A percentile compares a stretch with the other conserved stretches of the same genome.
phyloP scores from a whole-genome alignment of 1,284 basidiomycete genomes.

The Mycena sp. region DNA sequence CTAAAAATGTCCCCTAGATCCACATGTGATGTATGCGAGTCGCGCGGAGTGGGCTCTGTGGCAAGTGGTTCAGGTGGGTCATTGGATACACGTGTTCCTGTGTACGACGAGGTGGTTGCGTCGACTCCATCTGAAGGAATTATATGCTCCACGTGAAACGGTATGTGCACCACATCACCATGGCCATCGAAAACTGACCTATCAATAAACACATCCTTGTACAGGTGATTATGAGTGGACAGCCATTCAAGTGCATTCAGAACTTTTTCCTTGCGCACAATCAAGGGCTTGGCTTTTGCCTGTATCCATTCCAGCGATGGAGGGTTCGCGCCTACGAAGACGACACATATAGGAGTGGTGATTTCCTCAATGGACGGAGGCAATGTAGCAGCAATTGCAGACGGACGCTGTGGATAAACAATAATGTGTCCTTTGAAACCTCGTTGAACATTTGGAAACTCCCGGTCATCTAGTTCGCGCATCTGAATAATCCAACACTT shows the following conservation, averaged over 20 bases:
- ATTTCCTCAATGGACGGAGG: constrained; percentile 44
- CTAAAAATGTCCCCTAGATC: too few relatives aligned
- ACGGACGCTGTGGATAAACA: constrained; percentile 45
- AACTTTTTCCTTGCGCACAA: constrained; percentile 40
- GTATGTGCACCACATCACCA: constrained; percentile 12
- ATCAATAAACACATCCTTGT: constrained; percentile 41
- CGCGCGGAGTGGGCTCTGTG: too few relatives aligned
- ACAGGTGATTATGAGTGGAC: constrained; percentile 42
- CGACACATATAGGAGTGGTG: constrained; percentile 41
- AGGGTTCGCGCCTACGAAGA: constrained; percentile 46
- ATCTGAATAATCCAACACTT: constrained; percentile 40
- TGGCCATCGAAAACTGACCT: constrained; percentile 28
- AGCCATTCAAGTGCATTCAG: constrained; percentile 44
- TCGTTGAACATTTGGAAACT: constrained; percentile 32
- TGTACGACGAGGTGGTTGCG: too few relatives aligned
- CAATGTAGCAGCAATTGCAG: constrained; percentile 34
- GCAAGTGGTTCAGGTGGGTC: too few relatives aligned
- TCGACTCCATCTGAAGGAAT: too few relatives aligned
- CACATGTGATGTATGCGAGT: too few relatives aligned
- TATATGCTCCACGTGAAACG: too few relatives aligned
- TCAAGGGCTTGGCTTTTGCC: constrained; percentile 42
- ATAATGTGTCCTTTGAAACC: constrained; percentile 48
- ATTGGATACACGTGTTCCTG: too few relatives aligned
- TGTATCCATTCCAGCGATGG: constrained; percentile 43
- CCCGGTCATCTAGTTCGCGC: constrained; percentile 17